Conservation (phyloP, 306 rosid genomes). For the Prinsepia uniflora region DNA sequence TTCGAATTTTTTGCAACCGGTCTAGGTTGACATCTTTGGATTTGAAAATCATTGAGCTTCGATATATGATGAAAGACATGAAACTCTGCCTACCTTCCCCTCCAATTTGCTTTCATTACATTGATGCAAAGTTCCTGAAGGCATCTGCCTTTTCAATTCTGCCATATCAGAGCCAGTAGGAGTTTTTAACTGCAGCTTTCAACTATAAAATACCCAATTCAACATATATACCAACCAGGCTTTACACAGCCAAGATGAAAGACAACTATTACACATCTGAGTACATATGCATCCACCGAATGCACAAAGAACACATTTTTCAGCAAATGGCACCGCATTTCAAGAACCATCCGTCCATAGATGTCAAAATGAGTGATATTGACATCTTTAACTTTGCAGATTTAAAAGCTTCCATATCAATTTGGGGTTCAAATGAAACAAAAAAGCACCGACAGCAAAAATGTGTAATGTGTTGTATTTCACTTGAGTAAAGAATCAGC, state of each 20-base stretch:
- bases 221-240: not conserved
- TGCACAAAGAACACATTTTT: not conserved
- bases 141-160: no score
- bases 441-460: conserved; percentile 4
- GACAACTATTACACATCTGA: not conserved
- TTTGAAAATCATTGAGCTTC: no score
- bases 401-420: conserved; percentile 12
- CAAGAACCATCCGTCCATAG: not conserved
- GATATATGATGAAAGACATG: no score
- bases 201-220: not conserved
- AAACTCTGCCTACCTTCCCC: no score
- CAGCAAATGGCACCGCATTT: not conserved
- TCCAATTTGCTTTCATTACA: no score
- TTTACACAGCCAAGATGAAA: not conserved
- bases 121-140: no score
- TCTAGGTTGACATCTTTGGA: no score
- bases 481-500: conserved; percentile 30
- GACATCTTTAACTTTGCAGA: not conserved
- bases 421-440: not conserved
- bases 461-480: not conserved
- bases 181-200: not conserved
- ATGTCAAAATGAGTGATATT: not conserved
- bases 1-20: no score
- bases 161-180: no score
- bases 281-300: not conserved